Base-by-base conservation (phyloP, 768 basidiomycete genomes). In the Leccinum barrowsii region DNA sequence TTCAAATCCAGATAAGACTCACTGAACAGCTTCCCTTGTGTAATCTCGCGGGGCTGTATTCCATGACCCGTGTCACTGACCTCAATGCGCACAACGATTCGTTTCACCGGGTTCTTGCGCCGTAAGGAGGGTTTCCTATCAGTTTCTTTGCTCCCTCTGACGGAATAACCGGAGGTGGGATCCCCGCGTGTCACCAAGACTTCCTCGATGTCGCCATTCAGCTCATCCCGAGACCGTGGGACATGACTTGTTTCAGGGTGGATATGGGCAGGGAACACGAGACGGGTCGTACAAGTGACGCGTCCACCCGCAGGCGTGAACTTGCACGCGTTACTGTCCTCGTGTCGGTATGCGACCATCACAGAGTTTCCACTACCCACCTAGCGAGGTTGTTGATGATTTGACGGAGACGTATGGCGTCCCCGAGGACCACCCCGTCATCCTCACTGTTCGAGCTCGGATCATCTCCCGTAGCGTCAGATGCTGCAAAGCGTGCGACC, bases 331-430 rank as follows among this genome's bases (percentile, higher is more conserved):
- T 91, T 91, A 63, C 87, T 86, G 49, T 55, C 48, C 13, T 26
- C 47, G 12, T 24, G 24, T 34, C 12, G n/a, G 60, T 8, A 63
- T 28, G 28, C 2, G 21, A 35, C 26, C 30, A 11, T 24, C 17
- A n/a, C 13, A 48, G 5, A 10, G 52, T 4, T 26, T 17, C 55
- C 37, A 21, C 12, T 5, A 47, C 70, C 57, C 57, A 68, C 90
- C 88, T 90, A 5, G 90, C 86, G 49, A 95, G 83, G 70, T 94
- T 94, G 50, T 88, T 92, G 70, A 88, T 80, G 54, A 92, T 85
- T 72, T 92, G 90, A 64, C 90, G 80, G 52, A 93, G 69, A 13
- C 92, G 82, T 49, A 87, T 86, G 66, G 93, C 91, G 68, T 95
- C 91, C 24, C 92, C 92, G 13, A 89, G 83, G 40, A 95, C 91